Conservation (phyloP, 2,329 filamentous ascomycete genomes). For the Coniosporium tulheliwenetii region DNA sequence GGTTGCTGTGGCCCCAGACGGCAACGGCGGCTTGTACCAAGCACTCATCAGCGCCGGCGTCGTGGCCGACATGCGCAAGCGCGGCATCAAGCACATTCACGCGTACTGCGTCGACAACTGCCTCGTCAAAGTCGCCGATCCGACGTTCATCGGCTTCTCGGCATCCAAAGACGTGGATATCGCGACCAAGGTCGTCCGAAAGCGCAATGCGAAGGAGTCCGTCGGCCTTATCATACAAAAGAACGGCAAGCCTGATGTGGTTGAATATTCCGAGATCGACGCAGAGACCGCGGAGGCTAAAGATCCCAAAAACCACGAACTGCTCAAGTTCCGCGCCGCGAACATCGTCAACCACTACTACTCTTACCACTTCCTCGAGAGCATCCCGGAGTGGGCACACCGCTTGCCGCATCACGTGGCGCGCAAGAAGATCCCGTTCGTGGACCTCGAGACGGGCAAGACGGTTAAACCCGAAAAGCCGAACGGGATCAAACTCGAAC, state of each 20-base stretch:
- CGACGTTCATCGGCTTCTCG: conserved; percentile 86
- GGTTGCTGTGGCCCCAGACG: conserved; percentile 88
- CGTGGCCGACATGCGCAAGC: conserved; percentile 72
- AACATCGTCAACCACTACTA: conserved; percentile 99
- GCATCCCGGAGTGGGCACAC: conserved; percentile 72
- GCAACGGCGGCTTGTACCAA: conserved; percentile 93
- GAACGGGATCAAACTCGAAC: conserved; percentile 97
- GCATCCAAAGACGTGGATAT: conserved; percentile 83
- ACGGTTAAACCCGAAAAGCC: conserved; percentile 82
- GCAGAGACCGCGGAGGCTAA: conserved; percentile 73
- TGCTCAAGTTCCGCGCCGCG: conserved; percentile 91
- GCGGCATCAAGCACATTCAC: conserved; percentile 88
- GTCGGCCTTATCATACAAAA: conserved; percentile 89
- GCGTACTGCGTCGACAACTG: conserved; percentile 99
- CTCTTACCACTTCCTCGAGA: conserved; percentile 81
- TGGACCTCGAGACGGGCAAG: conserved; percentile 62
- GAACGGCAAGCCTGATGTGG: conserved; percentile 91
- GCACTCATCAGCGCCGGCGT: conserved; percentile 69
- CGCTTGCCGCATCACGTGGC: conserved; percentile 90
- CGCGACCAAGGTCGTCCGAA: conserved; percentile 97
- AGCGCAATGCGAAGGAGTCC: conserved; percentile 89
- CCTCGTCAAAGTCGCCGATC: conserved; percentile 96
- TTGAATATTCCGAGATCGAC: conserved; percentile 98
- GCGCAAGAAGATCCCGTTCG: conserved; percentile 91
- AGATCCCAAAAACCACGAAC: conserved; percentile 61